These are phyloP conservation scores for Russula compacta DNA, from an alignment of 768 basidiomycete genomes.

Conservation along the genomic window DNA sequence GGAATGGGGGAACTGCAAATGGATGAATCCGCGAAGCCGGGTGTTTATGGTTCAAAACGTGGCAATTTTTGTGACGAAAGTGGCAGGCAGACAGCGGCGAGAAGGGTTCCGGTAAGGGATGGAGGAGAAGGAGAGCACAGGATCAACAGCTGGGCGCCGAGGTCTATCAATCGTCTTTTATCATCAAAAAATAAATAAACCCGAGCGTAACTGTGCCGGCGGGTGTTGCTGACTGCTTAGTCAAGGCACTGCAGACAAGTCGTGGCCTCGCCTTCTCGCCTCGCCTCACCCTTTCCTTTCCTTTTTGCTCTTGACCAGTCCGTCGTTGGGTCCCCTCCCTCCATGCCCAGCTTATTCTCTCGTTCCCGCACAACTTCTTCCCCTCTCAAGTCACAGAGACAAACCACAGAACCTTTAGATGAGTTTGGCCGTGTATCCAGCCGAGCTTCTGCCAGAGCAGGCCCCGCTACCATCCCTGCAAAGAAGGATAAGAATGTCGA, in stretches of 20 bases:
- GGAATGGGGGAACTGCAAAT: no score
- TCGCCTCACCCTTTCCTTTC: not conserved
- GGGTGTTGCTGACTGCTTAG: not conserved
- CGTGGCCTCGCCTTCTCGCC: not conserved
- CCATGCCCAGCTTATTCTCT: slow-evolving; percentile 70
- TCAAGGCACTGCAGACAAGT: not conserved
- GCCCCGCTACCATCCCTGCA: slow-evolving; percentile 22
- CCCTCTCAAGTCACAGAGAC: slow-evolving; percentile 25
- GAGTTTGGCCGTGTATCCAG: slow-evolving; percentile 58
- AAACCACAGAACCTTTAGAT: slow-evolving; percentile 33
- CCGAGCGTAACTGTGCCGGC: not conserved
- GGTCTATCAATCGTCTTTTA: no score
- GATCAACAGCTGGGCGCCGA: no score
- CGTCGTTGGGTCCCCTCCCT: slow-evolving; percentile 20
- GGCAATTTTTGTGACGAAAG: no score
- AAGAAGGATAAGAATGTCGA: slow-evolving; percentile 35
- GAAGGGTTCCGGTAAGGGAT: no score
- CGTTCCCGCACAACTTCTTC: slow-evolving; percentile 56
- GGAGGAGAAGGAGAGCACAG: no score
- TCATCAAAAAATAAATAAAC: no score
- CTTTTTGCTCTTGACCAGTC: not conserved
- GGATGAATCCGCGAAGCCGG: no score
- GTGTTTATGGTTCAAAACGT: no score
- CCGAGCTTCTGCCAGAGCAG: slow-evolving; percentile 32
- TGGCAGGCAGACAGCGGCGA: no score